Conservation (phyloP, 2,329 filamentous ascomycete species). For the Cytospora schulzeri region DNA sequence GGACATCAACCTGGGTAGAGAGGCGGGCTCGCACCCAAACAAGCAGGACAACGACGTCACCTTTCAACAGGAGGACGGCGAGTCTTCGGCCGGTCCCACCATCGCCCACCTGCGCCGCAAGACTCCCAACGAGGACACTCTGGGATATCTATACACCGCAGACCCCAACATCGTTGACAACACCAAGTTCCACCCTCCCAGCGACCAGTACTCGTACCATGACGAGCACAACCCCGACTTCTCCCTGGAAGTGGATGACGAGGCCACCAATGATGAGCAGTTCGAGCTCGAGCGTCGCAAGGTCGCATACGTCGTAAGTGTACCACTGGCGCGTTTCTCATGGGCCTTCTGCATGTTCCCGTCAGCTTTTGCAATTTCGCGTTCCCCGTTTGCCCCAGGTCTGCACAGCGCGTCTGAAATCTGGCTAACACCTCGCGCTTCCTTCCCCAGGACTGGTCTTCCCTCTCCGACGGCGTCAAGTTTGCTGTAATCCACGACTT, state of each 20-base stretch:
- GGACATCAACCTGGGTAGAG: no score
- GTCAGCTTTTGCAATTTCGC: not conserved
- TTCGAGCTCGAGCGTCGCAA: not conserved
- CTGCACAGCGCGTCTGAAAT: not conserved
- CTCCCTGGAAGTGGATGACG: not conserved
- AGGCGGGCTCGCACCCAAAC: no score
- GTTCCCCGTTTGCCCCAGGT: not conserved
- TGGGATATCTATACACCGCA: not conserved
- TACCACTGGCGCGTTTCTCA: no score
- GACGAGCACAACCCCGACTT: not conserved
- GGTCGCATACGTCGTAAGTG: not conserved
- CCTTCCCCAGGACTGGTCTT: conserved; percentile 26
- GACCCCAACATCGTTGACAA: not conserved
- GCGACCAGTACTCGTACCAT: not conserved
- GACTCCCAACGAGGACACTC: not conserved
- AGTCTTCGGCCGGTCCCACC: not conserved
- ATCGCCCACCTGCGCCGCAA: conserved; percentile 10
- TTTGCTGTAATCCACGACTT: conserved; percentile 31
- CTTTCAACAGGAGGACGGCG: not conserved
- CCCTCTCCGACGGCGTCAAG: conserved; percentile 30
- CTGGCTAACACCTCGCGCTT: not conserved
- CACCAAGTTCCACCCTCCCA: not conserved
- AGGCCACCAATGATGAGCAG: not conserved
- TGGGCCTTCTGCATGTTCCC: no score
- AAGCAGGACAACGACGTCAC: conserved; percentile 1